A percentile compares a stretch with the other conserved stretches of the same genome.
phyloP scores from a whole-genome alignment of 116 monocot genomes.

The Phalaenopsis hybrid region DNA sequence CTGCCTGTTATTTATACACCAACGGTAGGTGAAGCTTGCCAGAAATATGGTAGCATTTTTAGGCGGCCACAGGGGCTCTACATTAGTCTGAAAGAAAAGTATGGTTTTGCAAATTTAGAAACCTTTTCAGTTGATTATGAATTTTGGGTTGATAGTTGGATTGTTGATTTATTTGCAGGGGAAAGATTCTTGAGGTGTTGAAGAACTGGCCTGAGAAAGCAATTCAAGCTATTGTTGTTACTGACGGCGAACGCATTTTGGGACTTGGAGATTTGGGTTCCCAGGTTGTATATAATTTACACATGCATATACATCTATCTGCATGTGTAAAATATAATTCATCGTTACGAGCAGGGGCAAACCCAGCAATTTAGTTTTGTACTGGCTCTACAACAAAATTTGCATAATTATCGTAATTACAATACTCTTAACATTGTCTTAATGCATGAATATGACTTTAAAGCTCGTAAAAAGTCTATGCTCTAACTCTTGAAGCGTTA shows the following conservation, averaged over 20 bases:
- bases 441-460: too few relatives aligned
- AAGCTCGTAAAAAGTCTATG: too few relatives aligned
- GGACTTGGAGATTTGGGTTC: constrained; percentile 92
- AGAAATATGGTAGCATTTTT: constrained; percentile 80
- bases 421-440: too few relatives aligned
- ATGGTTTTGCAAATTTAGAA: constrained; percentile 9
- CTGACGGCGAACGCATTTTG: constrained; percentile 86
- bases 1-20: constrained; percentile 90
- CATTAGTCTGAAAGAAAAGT: constrained; percentile 85
- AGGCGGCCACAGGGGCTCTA: constrained; percentile 75
- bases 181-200: constrained; percentile 74
- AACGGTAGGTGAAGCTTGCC: constrained; percentile 88
- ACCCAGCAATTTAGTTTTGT: too few relatives aligned
- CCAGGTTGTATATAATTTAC: constrained; percentile 35
- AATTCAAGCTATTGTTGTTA: constrained; percentile 91
- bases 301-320: neutral
- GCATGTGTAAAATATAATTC: neutral
- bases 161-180: constrained; percentile 29
- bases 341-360: neutral
- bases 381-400: too few relatives aligned
- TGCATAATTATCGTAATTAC: neutral
- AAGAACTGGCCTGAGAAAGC: constrained; percentile 74
- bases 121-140: neutral
- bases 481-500: too few relatives aligned
- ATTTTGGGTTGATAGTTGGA: neutral